Evolutionary conservation across 345 rosid species (phyloP), one percentile per base, ranked within the genome.

Genomic region (Acer yangbiense): DNA sequence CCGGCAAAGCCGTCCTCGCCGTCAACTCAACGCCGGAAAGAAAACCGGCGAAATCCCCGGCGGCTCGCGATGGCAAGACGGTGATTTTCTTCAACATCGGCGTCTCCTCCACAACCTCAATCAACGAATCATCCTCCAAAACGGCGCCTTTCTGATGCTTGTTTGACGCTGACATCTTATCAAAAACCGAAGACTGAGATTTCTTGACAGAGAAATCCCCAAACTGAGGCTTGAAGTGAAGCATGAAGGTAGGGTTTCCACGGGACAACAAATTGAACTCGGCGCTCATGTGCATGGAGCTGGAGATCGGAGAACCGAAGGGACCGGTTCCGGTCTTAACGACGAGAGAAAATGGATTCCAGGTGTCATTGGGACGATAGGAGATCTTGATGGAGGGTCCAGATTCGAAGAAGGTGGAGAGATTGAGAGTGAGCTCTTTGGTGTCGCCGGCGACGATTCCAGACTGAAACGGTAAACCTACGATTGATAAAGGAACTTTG

Each of bases 181-280:
- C 84, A 17, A 88, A 75, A 6, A 65, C 87, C 35, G 92, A 87
- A 0, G 97, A 87, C 75, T 88, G 98, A 2, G 95, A 85, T 65
- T 96, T 96, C 88, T 92, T 96, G 46, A 91, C 81, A 0, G 94
- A 91, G 84, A 96, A 96, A 80, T 96, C 98, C 54, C 98, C 99
- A 60, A 93, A 90, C 35, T 73, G 82, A 2, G 99, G 99, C 84
- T 89, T 92, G 88, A 94, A 91, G 69, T 96, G 98, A 61, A 96
- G 91, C 97, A 92, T 94, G 69, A 96, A 96, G 86, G 83, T 79
- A 71, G 99, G 98, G 81, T 90, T 93, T 3, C 91, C 90, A 29
- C 74, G 80, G 29, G 88, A 87, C 4, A 92, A 84, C 61, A 96
- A 84, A 76, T 87, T 90, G 78, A 96, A 93, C 77, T 96, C 95